Conservation (phyloP, 495 filamentous ascomycete genomes). For the Daldinia grandis region DNA sequence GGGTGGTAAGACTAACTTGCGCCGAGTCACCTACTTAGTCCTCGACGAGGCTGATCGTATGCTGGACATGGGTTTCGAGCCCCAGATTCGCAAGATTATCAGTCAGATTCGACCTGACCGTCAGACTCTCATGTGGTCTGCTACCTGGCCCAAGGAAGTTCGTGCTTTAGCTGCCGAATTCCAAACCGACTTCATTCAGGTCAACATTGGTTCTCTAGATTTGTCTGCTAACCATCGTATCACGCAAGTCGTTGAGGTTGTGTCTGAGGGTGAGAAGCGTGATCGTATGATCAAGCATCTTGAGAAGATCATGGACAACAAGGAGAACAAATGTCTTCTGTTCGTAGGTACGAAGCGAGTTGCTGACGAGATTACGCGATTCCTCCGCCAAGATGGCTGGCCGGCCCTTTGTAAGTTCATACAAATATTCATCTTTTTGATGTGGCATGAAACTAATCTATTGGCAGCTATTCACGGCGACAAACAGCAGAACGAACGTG, state of each 20-base stretch:
- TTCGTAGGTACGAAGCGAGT: constrained; percentile 99
- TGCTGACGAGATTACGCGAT: constrained; percentile 97
- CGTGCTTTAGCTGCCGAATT: constrained; percentile 95
- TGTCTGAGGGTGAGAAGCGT: constrained; percentile 96
- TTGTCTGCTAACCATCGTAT: constrained; percentile 98
- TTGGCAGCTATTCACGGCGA: constrained; percentile 91
- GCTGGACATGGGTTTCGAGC: constrained; percentile 92
- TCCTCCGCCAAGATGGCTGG: constrained; percentile 98
- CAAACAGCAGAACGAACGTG: constrained; percentile 99
- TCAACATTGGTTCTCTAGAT: constrained; percentile 98
- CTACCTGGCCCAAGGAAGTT: constrained; percentile 99
- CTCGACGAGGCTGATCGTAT: constrained; percentile 91
- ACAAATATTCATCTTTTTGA: not conserved
- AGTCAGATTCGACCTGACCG: constrained; percentile 97
- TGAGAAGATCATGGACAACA: constrained; percentile 97
- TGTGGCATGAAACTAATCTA: constrained; percentile 54
- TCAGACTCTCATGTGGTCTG: constrained; percentile 99
- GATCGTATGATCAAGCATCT: constrained; percentile 97
- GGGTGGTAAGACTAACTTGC: constrained; percentile 95
- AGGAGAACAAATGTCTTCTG: constrained; percentile 89
- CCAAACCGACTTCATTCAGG: constrained; percentile 95
- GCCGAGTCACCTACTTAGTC: constrained; percentile 94
- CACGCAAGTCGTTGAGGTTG: constrained; percentile 94
- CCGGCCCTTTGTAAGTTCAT: constrained; percentile 89
- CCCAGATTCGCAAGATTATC: constrained; percentile 93